Base-by-base conservation (phyloP, 2,329 filamentous ascomycete genomes). In the Bipolaris zeicola region DNA sequence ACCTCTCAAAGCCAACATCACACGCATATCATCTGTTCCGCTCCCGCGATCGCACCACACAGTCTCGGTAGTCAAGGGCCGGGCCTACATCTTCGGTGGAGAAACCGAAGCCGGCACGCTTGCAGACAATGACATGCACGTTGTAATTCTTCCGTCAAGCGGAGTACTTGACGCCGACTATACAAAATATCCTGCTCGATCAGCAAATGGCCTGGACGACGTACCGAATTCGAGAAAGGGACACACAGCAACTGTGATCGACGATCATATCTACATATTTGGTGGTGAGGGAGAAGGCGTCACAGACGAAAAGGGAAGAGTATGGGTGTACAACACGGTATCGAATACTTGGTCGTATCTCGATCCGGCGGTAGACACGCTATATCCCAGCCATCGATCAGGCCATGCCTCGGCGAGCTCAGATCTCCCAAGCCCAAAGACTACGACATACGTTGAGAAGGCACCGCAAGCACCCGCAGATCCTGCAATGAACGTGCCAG, bases 41-140 rank as follows among this genome's bases (percentile, higher is more conserved):
- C 76, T 87, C 10, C 76, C 78, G 6, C 78, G 83, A 51, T 78
- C 79, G 7, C 71, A 80, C 42, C 83, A 86, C 68, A 82, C 81
- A 2, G 64, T 85, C 45, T 83, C 81, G 3, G 72, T 84, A 43
- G 76, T 86, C 60, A 80, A 80, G 56, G 78, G 81, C 50, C 80
- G 81, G 60, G 82, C 82, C 28, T 85, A 85, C 66, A 80, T 86
- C 50, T 85, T 85, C 59, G 83, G 83, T 6, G 83, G 83, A 50
- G 76, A 80, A 63, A 71, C 63, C 1, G 65, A 70, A 41, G 66
- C 38, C 65, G 76, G 58, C 58, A 75, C 55, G 37, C 73, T 84
- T 24, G 82, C 81, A 31, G 76, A 78, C 52, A 82, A 82, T 65
- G 78, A 80, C 50, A 78, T 86, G 47, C 81, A 85, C 62, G 78